These are phyloP conservation scores for Hibiscus tridactylites DNA, from an alignment of 345 rosid species.

Conservation along the genomic window DNA sequence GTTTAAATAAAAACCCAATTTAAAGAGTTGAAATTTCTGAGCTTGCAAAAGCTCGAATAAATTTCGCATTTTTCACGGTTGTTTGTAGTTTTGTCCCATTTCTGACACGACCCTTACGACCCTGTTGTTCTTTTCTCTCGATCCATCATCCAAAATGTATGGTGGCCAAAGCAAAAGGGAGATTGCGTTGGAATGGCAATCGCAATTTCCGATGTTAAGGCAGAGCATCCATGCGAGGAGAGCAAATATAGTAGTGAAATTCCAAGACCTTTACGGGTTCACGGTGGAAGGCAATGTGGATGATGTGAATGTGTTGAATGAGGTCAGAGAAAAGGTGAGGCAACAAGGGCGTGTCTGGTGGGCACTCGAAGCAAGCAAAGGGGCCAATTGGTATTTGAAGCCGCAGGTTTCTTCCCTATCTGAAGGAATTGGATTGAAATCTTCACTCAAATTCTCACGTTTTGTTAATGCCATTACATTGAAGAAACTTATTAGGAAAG, in stretches of 20 bases:
- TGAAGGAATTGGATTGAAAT: slow-evolving; percentile 70
- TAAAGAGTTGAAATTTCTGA: slow-evolving; percentile 3
- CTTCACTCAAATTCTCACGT: slow-evolving; percentile 74
- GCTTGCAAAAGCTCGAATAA: slow-evolving; percentile 16
- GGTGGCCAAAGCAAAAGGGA: slow-evolving; percentile 61
- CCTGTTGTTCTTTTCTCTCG: not conserved
- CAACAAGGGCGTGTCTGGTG: slow-evolving; percentile 81
- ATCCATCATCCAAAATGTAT: slow-evolving; percentile 36
- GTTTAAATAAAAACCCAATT: slow-evolving; percentile 10
- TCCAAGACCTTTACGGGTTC: not conserved
- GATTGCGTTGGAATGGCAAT: slow-evolving; percentile 54
- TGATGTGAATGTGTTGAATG: not conserved
- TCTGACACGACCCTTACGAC: slow-evolving; percentile 20
- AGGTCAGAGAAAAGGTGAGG: not conserved
- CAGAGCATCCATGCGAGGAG: not conserved
- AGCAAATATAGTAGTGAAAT: not conserved
- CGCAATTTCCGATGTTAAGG: slow-evolving; percentile 63
- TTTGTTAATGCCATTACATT: not conserved
- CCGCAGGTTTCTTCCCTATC: slow-evolving; percentile 52
- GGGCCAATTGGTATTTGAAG: slow-evolving; percentile 96
- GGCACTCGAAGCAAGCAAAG: slow-evolving; percentile 97
- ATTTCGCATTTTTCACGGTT: slow-evolving; percentile 26
- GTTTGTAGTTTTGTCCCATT: slow-evolving; percentile 24
- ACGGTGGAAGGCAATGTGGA: not conserved
- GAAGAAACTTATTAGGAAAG: slow-evolving; percentile 43